phyloP scores from a whole-genome alignment of 495 filamentous ascomycete genomes.

The Tuber magnatum region DNA sequence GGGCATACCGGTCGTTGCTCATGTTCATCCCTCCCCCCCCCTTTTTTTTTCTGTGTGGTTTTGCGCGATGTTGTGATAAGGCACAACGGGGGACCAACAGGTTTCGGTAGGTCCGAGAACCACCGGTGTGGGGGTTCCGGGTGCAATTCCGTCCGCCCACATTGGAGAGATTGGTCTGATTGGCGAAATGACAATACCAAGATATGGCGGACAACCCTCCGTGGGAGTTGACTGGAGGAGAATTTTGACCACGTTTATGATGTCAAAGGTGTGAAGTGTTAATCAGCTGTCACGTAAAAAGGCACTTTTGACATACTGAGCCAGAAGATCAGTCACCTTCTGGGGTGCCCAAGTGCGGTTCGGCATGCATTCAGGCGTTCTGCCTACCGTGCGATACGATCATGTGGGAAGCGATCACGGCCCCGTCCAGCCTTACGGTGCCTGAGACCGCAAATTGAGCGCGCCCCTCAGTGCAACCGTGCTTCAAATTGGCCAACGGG shows the following conservation, averaged over 20 bases:
- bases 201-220: neutral
- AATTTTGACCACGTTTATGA: neutral
- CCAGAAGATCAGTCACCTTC: neutral
- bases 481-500: neutral
- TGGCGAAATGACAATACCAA: neutral
- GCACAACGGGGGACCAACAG: neutral
- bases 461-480: neutral
- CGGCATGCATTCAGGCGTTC: neutral
- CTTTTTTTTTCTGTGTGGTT: neutral
- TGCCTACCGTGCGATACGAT: neutral
- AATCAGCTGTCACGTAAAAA: neutral
- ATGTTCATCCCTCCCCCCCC: neutral
- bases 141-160: neutral
- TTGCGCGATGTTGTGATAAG: neutral
- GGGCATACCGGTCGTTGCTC: neutral
- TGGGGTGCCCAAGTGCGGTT: neutral
- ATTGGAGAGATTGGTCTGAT: neutral
- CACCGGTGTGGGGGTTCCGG: neutral
- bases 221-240: neutral
- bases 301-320: neutral
- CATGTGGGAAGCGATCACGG: neutral
- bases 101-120: neutral
- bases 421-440: neutral
- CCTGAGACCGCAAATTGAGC: neutral
- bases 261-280: neutral